Percentiles rank a stretch among this genome's conserved stretches.
Conservation (phyloP, 106 monocot genomes). For the Vanilla planifolia region DNA sequence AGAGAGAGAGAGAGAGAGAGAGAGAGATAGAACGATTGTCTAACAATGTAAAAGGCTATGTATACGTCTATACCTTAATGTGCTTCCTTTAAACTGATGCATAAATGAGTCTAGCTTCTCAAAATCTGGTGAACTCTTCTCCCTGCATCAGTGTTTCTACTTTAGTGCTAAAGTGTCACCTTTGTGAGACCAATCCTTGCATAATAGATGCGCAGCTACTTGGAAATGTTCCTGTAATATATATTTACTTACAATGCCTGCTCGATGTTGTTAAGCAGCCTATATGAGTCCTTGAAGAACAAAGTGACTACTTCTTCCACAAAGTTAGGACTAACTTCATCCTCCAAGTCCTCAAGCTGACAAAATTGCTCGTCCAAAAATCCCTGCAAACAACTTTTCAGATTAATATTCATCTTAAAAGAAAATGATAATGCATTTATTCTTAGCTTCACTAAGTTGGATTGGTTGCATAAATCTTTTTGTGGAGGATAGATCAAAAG, state of each 20-base stretch:
- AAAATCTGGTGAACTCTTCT: slow-evolving; percentile 61
- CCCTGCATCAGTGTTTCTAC: slow-evolving; percentile 28
- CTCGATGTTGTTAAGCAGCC: slow-evolving; percentile 59
- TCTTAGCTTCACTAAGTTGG: too few species aligned
- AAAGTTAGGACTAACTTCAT: slow-evolving; percentile 90
- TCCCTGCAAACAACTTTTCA: slow-evolving; percentile 40
- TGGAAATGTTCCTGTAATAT: too few species aligned
- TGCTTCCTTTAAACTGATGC: slow-evolving; percentile 79
- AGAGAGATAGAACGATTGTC: too few species aligned
- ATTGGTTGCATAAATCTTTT: too few species aligned
- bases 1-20: too few species aligned
- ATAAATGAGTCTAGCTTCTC: slow-evolving; percentile 57
- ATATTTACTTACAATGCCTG: slow-evolving; percentile 67
- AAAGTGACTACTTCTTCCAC: slow-evolving; percentile 88
- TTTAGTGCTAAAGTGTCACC: too few species aligned
- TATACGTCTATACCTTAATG: slow-evolving; percentile 49
- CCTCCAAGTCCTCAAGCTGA: slow-evolving; percentile 85
- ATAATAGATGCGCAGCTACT: too few species aligned
- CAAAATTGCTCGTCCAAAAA: slow-evolving; percentile 87
- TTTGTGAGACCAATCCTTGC: too few species aligned
- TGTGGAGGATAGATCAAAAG: too few species aligned
- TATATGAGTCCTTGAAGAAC: slow-evolving; percentile 77
- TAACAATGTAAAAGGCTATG: too few species aligned
- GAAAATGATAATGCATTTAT: too few species aligned
- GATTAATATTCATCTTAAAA: background rate